Conservation (phyloP, 106 monocot genomes). For the Allium cepa region DNA sequence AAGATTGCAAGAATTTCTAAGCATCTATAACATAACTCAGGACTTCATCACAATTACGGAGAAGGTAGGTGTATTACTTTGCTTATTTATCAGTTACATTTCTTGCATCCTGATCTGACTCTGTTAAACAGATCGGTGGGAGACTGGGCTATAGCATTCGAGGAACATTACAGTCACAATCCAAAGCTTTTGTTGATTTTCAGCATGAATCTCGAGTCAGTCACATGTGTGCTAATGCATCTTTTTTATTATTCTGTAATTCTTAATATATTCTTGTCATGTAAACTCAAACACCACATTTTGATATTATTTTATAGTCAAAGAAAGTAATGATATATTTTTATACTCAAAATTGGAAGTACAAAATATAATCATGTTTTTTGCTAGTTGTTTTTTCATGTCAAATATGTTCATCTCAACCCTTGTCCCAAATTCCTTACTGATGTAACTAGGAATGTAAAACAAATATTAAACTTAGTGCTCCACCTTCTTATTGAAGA, state of each 20-base stretch:
- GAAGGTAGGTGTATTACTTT: conserved; percentile 45
- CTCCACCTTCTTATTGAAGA: too few species aligned
- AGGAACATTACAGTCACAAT: conserved; percentile 89
- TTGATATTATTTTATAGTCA: too few species aligned
- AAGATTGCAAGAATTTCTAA: conserved; percentile 83
- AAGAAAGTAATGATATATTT: not conserved
- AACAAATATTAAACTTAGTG: not conserved
- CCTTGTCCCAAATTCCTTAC: not conserved
- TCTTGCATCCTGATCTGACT: conserved; percentile 1
- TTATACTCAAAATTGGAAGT: not conserved
- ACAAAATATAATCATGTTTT: not conserved
- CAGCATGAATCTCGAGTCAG: conserved; percentile 93
- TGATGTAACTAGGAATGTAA: not conserved
- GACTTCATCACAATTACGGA: conserved; percentile 85
- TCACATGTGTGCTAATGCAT: conserved; percentile 17
- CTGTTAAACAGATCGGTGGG: conserved; percentile 76
- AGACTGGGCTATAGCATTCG: conserved; percentile 96
- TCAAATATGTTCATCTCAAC: too few species aligned
- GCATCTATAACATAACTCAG: conserved; percentile 83
- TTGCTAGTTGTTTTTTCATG: not conserved
- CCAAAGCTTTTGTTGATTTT: conserved; percentile 92
- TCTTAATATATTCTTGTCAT: not conserved
- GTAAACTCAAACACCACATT: not conserved
- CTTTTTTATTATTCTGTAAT: not conserved
- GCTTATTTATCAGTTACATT: not conserved